phyloP scores from a whole-genome alignment of 306 rosid species.

The Purshia tridentata region DNA sequence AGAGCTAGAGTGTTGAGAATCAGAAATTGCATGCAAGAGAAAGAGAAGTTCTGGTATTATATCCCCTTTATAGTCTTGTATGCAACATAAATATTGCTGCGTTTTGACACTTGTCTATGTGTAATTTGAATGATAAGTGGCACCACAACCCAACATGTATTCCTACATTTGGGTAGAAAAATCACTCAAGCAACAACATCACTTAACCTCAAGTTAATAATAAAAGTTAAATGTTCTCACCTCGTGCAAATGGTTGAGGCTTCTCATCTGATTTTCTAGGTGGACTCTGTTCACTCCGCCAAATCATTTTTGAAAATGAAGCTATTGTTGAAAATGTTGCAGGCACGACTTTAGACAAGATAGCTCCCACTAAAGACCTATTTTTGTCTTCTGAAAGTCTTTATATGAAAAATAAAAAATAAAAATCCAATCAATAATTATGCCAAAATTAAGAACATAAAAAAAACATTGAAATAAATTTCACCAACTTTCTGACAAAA shows the following conservation, averaged over 20 bases:
- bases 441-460: constrained; percentile 11
- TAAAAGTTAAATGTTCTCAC: constrained; percentile 36
- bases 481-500: not conserved
- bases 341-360: constrained; percentile 91
- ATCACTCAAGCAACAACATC: not conserved
- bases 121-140: too few relatives aligned
- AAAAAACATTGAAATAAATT: constrained; percentile 3
- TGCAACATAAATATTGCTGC: too few relatives aligned
- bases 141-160: too few relatives aligned
- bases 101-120: too few relatives aligned
- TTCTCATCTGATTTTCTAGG: constrained; percentile 58
- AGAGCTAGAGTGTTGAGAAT: too few relatives aligned
- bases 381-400: constrained; percentile 88
- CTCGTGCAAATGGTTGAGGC: constrained; percentile 85
- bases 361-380: constrained; percentile 89
- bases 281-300: constrained; percentile 70
- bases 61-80: too few relatives aligned
- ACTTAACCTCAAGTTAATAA: not conserved
- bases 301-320: constrained; percentile 82
- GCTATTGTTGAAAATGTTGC: constrained; percentile 84
- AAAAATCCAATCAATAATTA: constrained; percentile 21
- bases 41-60: too few relatives aligned
- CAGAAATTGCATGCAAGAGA: too few relatives aligned
- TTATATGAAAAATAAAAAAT: constrained; percentile 28
- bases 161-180: not conserved